Base-by-base conservation (phyloP, 108 stramenopile species). In the Pelagomonas calceolata region DNA sequence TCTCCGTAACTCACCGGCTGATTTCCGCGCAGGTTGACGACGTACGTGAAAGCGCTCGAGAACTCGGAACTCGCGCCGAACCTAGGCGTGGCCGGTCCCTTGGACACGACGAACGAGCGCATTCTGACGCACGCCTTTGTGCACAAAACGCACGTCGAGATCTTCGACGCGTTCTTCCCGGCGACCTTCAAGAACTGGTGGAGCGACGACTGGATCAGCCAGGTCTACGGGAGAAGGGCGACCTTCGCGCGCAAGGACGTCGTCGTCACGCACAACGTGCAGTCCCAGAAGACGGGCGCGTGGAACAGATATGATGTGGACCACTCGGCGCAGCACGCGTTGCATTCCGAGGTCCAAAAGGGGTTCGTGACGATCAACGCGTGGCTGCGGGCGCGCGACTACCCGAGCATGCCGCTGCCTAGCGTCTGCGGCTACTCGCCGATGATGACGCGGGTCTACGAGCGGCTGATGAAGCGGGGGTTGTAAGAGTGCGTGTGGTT, bases 131-230 rank as follows among this genome's bases (percentile, higher is more conserved):
- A 87, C 60, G 79, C 78, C 70, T 81, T 87, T 74, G 84, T 84
- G 32, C 84, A 87, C 70, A 73, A 82, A 17, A 80, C 77, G 30
- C 86, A 87, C 68, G 36, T 81, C 26, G 71, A 78, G 31, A 85
- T 87, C n/a, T 87, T 87, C 72, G 82, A 80, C 70, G 70, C 73
- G 30, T 80, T 82, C 66, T 87, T 84, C 67, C 86, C 86, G 29
- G 14, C 67, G 64, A 69, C 77, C 37, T 83, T 85, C 60, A 76
- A 78, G 37, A 84, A 87, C 73, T 87, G 80, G 71, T 87, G 80
- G 51, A 70, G 82, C 43, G 86, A 87, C 73, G 84, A 85, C 79
- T 87, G 86, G 86, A 82, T 87, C 32, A 64, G 79, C n/a, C 65
- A 30, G 64, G 86, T 85, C 29, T 87, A 87, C 66, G 83, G 81